Conservation (phyloP, 805 yeast genomes). For the Pichia eremophila region DNA sequence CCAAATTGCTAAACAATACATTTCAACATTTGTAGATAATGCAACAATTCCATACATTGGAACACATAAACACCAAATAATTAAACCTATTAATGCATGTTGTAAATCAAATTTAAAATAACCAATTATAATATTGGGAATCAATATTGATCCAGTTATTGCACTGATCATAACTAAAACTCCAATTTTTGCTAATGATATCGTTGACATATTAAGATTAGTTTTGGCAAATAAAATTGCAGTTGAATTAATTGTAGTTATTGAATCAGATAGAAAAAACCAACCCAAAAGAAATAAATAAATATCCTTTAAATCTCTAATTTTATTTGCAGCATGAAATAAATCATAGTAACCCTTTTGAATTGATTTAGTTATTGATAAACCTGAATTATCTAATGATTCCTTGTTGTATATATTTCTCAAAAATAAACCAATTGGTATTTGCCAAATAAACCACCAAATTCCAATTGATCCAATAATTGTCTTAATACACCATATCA, state of each 20-base stretch:
- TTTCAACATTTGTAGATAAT: slow-evolving; percentile 52
- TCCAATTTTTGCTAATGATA: slow-evolving; percentile 56
- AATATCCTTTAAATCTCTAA: slow-evolving; percentile 53
- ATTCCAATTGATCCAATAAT: slow-evolving; percentile 58
- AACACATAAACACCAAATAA: slow-evolving; percentile 53
- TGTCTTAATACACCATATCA: slow-evolving; percentile 38
- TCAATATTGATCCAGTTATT: slow-evolving; percentile 51
- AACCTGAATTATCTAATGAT: not conserved
- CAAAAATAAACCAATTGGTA: slow-evolving; percentile 46
- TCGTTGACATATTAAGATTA: slow-evolving; percentile 58
- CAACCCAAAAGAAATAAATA: slow-evolving; percentile 60
- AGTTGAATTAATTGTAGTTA: slow-evolving; percentile 71
- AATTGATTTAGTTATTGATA: slow-evolving; percentile 3
- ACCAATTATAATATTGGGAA: slow-evolving; percentile 37
- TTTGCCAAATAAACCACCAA: slow-evolving; percentile 71
- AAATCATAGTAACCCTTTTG: slow-evolving; percentile 56
- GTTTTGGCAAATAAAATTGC: slow-evolving; percentile 70
- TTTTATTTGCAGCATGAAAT: slow-evolving; percentile 46
- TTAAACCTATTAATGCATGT: slow-evolving; percentile 39
- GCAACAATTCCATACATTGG: slow-evolving; percentile 69
- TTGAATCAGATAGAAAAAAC: slow-evolving; percentile 68
- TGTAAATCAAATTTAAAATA: slow-evolving; percentile 36
- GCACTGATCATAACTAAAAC: slow-evolving; percentile 60
- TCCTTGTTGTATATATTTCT: slow-evolving; percentile 8
- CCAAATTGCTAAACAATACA: slow-evolving; percentile 62